Evolutionary conservation across 208 protist species (phyloP).

Genomic region (Leishmania aethiopica): DNA sequence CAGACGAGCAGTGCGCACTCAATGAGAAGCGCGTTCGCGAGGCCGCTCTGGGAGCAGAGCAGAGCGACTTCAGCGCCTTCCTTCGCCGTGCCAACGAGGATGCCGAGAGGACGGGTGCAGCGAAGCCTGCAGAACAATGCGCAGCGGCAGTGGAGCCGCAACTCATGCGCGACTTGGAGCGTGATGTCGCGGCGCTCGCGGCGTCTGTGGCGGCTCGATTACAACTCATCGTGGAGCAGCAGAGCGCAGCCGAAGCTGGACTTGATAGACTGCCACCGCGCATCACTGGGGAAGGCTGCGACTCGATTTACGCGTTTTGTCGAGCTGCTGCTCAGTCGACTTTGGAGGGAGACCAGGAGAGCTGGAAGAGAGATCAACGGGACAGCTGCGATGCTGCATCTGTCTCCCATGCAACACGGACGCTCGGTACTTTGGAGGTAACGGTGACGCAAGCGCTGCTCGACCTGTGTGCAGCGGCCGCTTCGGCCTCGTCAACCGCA

Average conservation of each 20-base stretch:
- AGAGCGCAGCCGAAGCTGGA: not conserved
- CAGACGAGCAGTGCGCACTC: conserved; percentile 20
- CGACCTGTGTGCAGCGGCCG: not conserved
- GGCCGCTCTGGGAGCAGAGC: conserved; percentile 3
- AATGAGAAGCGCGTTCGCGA: conserved; percentile 10
- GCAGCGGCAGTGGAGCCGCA: not conserved
- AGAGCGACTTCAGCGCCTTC: conserved; percentile 1
- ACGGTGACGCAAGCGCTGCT: not conserved
- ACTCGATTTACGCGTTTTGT: not conserved
- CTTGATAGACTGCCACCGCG: not conserved
- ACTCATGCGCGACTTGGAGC: not conserved
- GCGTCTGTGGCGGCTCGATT: not conserved
- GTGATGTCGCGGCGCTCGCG: not conserved
- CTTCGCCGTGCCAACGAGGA: not conserved
- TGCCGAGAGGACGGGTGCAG: not conserved
- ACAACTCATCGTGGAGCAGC: conserved; percentile 3
- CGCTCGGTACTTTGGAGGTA: not conserved
- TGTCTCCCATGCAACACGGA: not conserved
- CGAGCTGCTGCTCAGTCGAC: not conserved
- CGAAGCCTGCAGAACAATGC: not conserved
- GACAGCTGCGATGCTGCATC: not conserved
- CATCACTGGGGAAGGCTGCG: not conserved
- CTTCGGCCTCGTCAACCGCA: not conserved
- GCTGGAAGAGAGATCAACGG: not conserved
- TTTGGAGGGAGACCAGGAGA: not conserved